A percentile compares a stretch with the other conserved stretches of the same genome.
Conservation (phyloP, 192 early-diverging fungal genomes). For the Coemansia sp. region DNA sequence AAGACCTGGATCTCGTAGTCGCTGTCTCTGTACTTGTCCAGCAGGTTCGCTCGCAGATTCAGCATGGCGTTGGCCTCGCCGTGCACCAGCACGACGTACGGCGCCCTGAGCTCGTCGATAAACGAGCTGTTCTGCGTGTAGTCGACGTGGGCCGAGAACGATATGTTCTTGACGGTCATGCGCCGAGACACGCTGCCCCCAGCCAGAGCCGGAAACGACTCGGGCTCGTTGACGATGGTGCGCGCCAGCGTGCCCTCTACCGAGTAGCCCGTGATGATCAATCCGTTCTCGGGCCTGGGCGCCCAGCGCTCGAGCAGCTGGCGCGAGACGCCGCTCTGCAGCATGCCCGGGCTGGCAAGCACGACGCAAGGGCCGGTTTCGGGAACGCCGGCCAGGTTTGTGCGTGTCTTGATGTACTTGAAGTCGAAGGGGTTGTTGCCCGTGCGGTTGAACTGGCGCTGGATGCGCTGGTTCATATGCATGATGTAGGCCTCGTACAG, state of each 20-base stretch:
- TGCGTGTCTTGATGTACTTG: slow-evolving; percentile 89
- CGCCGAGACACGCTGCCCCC: slow-evolving; percentile 77
- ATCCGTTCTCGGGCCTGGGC: slow-evolving; percentile 83
- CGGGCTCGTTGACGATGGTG: slow-evolving; percentile 78
- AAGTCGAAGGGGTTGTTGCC: slow-evolving; percentile 94
- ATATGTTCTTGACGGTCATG: slow-evolving; percentile 90
- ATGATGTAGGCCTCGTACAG: slow-evolving; percentile 97
- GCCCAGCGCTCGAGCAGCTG: slow-evolving; percentile 97
- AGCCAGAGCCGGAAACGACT: slow-evolving; percentile 74
- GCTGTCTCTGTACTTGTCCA: slow-evolving; percentile 74
- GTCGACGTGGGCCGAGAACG: slow-evolving; percentile 98
- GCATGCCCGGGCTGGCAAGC: slow-evolving; percentile 97
- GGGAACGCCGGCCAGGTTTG: slow-evolving; percentile 82
- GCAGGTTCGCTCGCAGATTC: slow-evolving; percentile 78
- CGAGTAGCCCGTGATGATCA: slow-evolving; percentile 96
- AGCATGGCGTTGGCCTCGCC: slow-evolving; percentile 95
- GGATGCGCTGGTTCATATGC: slow-evolving; percentile 96
- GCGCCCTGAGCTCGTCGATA: slow-evolving; percentile 90
- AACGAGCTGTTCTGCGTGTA: slow-evolving; percentile 94
- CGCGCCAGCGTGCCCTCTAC: slow-evolving; percentile 94
- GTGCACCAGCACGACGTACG: slow-evolving; percentile 92
- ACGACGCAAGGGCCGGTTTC: slow-evolving; percentile 97
- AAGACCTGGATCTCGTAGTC: slow-evolving; percentile 80
- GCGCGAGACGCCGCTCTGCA: slow-evolving; percentile 92
- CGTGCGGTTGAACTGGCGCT: slow-evolving; percentile 71